These are phyloP conservation scores for Zygosaccharomyces rouxii DNA, from an alignment of 805 yeast genomes.

Conservation along the genomic window DNA sequence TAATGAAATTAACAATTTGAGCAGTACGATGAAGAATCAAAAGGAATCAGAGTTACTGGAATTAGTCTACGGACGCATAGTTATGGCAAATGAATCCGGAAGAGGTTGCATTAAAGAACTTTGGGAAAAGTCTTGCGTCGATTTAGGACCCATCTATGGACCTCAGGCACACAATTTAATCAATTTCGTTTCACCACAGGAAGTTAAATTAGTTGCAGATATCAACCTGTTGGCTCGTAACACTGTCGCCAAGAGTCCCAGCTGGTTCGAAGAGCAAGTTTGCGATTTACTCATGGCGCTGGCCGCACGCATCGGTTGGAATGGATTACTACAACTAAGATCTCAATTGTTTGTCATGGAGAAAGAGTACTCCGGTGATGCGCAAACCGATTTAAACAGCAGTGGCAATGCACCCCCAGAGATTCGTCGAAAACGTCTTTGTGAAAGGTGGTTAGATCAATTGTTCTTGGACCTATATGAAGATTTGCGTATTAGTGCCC, in stretches of 20 bases:
- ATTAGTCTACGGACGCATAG: conserved; percentile 30
- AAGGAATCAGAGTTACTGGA: conserved; percentile 27
- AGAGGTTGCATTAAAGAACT: conserved; percentile 24
- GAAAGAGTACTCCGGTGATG: conserved; percentile 45
- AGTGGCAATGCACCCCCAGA: conserved; percentile 20
- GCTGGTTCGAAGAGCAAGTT: conserved; percentile 38
- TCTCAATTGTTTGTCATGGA: conserved; percentile 78
- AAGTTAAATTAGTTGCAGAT: conserved; percentile 28
- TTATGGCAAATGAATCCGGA: conserved; percentile 28
- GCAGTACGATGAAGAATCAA: conserved; percentile 20
- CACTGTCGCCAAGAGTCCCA: conserved; percentile 26
- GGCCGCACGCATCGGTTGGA: conserved; percentile 77
- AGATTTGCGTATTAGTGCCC: conserved; percentile 33
- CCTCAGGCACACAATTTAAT: conserved; percentile 29
- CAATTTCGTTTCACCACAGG: conserved; percentile 31
- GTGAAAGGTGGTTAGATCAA: conserved; percentile 35
- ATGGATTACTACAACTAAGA: conserved; percentile 58
- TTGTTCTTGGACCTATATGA: conserved; percentile 35
- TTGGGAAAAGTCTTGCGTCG: conserved; percentile 26
- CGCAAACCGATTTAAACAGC: conserved; percentile 3
- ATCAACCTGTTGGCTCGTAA: conserved; percentile 27
- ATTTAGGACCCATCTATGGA: conserved; percentile 34
- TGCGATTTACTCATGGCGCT: conserved; percentile 70
- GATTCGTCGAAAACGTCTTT: conserved; percentile 26
- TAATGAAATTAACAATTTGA: conserved; percentile 24